A percentile compares a stretch with the other conserved stretches of the same genome.
These are phyloP conservation scores for Psidium guajava DNA, from an alignment of 345 rosid species.

Conservation along the genomic window DNA sequence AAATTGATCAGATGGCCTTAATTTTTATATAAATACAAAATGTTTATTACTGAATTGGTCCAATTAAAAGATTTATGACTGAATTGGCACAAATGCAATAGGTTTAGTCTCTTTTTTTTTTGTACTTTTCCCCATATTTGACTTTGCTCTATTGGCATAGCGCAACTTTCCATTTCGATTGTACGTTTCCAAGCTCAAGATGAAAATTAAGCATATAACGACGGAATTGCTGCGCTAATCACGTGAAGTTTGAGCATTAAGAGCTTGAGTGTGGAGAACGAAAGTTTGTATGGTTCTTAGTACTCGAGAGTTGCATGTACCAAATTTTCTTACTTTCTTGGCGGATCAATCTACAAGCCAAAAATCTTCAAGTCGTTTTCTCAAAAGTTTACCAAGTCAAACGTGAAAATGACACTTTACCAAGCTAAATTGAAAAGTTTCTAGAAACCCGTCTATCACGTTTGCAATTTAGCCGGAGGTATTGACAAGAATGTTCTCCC, in stretches of 20 bases:
- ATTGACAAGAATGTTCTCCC: neutral
- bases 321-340: neutral
- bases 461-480: too few species aligned
- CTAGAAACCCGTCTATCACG: neutral
- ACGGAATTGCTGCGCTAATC: neutral
- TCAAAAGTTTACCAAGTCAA: too few species aligned
- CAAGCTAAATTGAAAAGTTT: neutral
- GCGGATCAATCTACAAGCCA: neutral
- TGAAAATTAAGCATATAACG: neutral
- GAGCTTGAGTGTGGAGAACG: neutral
- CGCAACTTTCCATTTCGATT: neutral
- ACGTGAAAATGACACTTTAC: neutral
- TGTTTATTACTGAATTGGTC: too few species aligned
- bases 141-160: neutral
- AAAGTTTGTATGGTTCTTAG: neutral
- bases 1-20: too few species aligned
- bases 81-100: too few species aligned
- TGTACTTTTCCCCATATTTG: neutral
- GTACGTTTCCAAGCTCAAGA: neutral
- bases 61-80: too few species aligned
- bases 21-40: too few species aligned
- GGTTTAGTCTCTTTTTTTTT: too few species aligned
- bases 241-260: neutral
- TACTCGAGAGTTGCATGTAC: neutral
- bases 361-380: neutral